Base-by-base conservation (phyloP, 2,329 filamentous ascomycete species). In the Clarireedia monteithiana region DNA sequence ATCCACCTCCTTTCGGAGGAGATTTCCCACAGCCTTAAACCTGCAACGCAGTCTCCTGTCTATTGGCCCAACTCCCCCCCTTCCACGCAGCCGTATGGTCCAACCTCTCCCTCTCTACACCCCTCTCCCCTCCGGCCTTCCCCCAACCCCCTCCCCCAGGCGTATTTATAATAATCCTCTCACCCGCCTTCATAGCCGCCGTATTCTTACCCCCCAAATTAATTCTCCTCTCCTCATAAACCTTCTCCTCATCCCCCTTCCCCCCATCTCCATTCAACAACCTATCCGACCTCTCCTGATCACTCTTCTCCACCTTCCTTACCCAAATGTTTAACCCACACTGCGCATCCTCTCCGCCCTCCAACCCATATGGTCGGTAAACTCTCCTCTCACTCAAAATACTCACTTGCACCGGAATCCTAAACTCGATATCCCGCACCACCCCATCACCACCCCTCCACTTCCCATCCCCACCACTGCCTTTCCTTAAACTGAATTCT, bases 321-420 rank as follows among this genome's bases (percentile, higher is more conserved):
- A 95, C 84, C 92, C 92, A 97, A 47, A 95, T 75, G 64, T 97
- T 97, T 59, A 91, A 73, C 0, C 92, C 92, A 50, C 87, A 86
- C 63, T 82, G 73, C 0, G 84, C 92, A 59, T 92, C 86, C 56
- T 84, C 85, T 3, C 92, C 92, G 0, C 92, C 92, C 23, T 84
- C 85, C 58, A 96, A 77, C 0, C 92, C 91, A 63, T 91, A 96
- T 1, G 90, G 90, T 52, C 82, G 78, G 60, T 88, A 84, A 0
- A 92, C 87, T 30, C 90, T 74, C 17, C 90, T 71, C 70, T 95
- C 89, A 5, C 83, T 88, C 6, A 95, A 73, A 26, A 95, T 92
- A 1, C 83, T 87, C 14, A 88, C 87, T 69, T 91, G 85, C 5
- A 94, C 80, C 0, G 87, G 85, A 44, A 88, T 83, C 2, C 88